Evolutionary conservation across 1,139 yeast species (phyloP).

Genomic region (Kodamaea alishanica): DNA sequence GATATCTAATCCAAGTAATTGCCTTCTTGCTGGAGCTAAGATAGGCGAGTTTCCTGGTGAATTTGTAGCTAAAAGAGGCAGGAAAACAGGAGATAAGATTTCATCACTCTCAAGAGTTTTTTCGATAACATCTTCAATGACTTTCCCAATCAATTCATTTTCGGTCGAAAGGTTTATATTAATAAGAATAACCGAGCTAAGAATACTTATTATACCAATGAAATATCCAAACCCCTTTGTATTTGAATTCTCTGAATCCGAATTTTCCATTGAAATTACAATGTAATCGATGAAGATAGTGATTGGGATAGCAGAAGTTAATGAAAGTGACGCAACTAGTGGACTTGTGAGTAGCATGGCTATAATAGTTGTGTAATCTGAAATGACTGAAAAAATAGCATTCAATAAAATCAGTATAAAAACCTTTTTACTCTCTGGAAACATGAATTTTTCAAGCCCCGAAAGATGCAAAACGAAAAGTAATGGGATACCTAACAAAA

Average conservation of each 20-base stretch:
- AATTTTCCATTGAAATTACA: constrained; percentile 23
- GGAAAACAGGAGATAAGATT: constrained; percentile 42
- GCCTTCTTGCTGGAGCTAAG: constrained; percentile 6
- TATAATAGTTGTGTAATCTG: constrained; percentile 48
- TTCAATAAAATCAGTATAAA: constrained; percentile 35
- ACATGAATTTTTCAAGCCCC: constrained; percentile 38
- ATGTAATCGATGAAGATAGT: constrained; percentile 47
- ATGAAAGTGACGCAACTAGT: constrained; percentile 47
- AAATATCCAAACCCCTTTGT: constrained; percentile 34
- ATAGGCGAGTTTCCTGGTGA: constrained; percentile 12
- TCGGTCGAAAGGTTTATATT: constrained; percentile 43
- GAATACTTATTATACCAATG: constrained; percentile 45
- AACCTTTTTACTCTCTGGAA: constrained; percentile 33
- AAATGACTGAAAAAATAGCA: constrained; percentile 45
- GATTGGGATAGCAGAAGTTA: constrained; percentile 52
- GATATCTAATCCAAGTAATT: constrained; percentile 4
- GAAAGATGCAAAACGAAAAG: constrained; percentile 30
- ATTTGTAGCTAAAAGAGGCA: constrained; percentile 31
- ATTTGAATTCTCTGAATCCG: constrained; percentile 15
- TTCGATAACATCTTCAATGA: constrained; percentile 47
- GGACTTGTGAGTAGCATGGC: constrained; percentile 56
- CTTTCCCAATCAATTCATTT: constrained; percentile 44
- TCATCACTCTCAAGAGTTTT: constrained; percentile 48
- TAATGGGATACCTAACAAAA: constrained; percentile 38
- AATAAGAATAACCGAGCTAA: constrained; percentile 45